Conservation (phyloP, 129 eudicot species). For the Helichrysum umbraculigerum region DNA sequence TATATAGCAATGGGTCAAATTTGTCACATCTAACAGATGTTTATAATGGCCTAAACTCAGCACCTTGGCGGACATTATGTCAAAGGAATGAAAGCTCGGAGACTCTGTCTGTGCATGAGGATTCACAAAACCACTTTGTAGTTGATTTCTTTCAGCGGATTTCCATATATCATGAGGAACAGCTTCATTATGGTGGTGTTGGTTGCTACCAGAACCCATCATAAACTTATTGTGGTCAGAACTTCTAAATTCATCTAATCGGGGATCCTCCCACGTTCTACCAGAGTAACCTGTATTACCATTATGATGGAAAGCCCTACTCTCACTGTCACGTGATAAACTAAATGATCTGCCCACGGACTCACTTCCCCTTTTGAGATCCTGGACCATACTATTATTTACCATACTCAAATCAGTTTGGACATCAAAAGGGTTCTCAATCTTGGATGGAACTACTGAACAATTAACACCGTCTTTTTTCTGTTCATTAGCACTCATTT, state of each 20-base stretch:
- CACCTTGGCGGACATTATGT: slow-evolving; percentile 67
- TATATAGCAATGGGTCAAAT: neutral
- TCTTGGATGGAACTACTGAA: slow-evolving; percentile 33
- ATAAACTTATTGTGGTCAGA: slow-evolving; percentile 49
- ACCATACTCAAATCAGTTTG: slow-evolving; percentile 45
- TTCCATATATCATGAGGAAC: slow-evolving; percentile 52
- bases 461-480: slow-evolving; percentile 39
- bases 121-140: slow-evolving; percentile 49
- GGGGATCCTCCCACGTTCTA: slow-evolving; percentile 47
- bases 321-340: slow-evolving; percentile 19
- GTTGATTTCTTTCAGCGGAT: slow-evolving; percentile 42
- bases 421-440: slow-evolving; percentile 40
- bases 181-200: slow-evolving; percentile 39
- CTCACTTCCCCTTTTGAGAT: slow-evolving; percentile 45
- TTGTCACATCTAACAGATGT: neutral
- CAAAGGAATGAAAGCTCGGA: slow-evolving; percentile 48
- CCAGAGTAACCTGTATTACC: slow-evolving; percentile 38
- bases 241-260: slow-evolving; percentile 40
- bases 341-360: slow-evolving; percentile 8
- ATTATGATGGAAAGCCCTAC: slow-evolving; percentile 38
- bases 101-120: slow-evolving; percentile 52
- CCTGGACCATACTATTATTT: slow-evolving; percentile 35
- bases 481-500: slow-evolving; percentile 38
- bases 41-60: slow-evolving; percentile 12
- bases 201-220: slow-evolving; percentile 52